Evolutionary conservation across 1,284 basidiomycete genomes (phyloP).

Genomic region (Moesziomyces globuligerus): DNA sequence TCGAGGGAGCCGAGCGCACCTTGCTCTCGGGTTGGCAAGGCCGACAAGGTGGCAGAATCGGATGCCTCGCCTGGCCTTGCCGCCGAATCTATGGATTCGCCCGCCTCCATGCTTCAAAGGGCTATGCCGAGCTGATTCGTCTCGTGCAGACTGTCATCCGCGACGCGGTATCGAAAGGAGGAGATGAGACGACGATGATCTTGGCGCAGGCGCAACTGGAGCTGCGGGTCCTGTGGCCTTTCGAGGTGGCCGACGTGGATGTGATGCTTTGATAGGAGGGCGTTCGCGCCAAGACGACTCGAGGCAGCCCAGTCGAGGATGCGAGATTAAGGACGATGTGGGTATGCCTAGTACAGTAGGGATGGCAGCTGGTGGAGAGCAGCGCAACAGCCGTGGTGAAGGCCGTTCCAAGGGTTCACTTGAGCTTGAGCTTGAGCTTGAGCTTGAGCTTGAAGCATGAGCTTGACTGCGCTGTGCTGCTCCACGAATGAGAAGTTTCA

Average conservation of each 20-base stretch:
- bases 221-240: too few relatives aligned
- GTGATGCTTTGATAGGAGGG: too few relatives aligned
- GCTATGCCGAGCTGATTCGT: conserved; percentile 9
- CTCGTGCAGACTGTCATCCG: not conserved
- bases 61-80: not conserved
- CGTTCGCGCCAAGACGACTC: too few relatives aligned
- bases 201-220: not conserved
- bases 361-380: too few relatives aligned
- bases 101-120: conserved; percentile 32
- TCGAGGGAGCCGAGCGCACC: not conserved
- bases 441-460: not conserved
- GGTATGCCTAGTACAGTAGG: too few relatives aligned
- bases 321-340: not conserved
- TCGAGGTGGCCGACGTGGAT: too few relatives aligned
- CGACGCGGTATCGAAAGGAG: not conserved
- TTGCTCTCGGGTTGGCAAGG: not conserved
- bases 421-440: not conserved
- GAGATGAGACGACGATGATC: not conserved
- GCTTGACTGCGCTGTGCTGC: too few relatives aligned
- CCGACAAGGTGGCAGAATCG: conserved; percentile 3
- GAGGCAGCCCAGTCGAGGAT: too few relatives aligned
- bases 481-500: too few relatives aligned
- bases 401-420: not conserved
- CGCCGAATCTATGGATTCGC: conserved; percentile 43
- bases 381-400: not conserved